Evolutionary conservation across 805 yeast species (phyloP).

Genomic region (Starmerella floris): DNA sequence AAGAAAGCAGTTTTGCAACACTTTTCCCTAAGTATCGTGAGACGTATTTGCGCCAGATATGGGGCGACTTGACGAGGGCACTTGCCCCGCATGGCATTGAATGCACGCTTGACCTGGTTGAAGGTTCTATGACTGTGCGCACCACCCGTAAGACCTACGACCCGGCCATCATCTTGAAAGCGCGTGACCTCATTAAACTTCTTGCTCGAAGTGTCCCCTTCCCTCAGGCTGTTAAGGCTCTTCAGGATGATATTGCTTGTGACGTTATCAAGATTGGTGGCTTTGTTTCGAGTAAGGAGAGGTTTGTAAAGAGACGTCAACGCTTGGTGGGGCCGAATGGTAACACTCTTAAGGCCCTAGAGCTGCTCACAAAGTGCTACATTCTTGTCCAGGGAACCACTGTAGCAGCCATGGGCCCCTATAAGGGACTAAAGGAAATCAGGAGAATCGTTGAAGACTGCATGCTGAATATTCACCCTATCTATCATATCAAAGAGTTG

Average conservation of each 20-base stretch:
- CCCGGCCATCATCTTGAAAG: slow-evolving; percentile 85
- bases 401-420: slow-evolving; percentile 94
- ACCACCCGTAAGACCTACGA: slow-evolving; percentile 93
- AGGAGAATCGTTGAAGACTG: slow-evolving; percentile 95
- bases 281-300: slow-evolving; percentile 75
- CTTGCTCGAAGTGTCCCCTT: slow-evolving; percentile 93
- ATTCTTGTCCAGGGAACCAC: slow-evolving; percentile 95
- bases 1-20: slow-evolving; percentile 89
- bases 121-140: slow-evolving; percentile 93
- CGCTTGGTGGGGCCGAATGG: slow-evolving; percentile 94
- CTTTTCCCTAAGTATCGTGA: slow-evolving; percentile 95
- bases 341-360: slow-evolving; percentile 89
- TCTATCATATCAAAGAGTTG: slow-evolving; percentile 88
- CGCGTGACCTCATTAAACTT: slow-evolving; percentile 85
- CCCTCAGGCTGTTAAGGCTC: slow-evolving; percentile 85
- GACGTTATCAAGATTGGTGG: slow-evolving; percentile 93
- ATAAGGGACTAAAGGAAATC: slow-evolving; percentile 77
- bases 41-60: slow-evolving; percentile 68
- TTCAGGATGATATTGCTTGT: slow-evolving; percentile 87
- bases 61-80: slow-evolving; percentile 85
- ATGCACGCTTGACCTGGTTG: slow-evolving; percentile 81
- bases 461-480: slow-evolving; percentile 95
- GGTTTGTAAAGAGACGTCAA: slow-evolving; percentile 91
- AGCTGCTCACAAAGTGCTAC: slow-evolving; percentile 87
- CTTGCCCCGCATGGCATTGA: slow-evolving; percentile 57